Evolutionary conservation across 192 early-diverging fungal species (phyloP).

Genomic region (Backusella tarrabulga): DNA sequence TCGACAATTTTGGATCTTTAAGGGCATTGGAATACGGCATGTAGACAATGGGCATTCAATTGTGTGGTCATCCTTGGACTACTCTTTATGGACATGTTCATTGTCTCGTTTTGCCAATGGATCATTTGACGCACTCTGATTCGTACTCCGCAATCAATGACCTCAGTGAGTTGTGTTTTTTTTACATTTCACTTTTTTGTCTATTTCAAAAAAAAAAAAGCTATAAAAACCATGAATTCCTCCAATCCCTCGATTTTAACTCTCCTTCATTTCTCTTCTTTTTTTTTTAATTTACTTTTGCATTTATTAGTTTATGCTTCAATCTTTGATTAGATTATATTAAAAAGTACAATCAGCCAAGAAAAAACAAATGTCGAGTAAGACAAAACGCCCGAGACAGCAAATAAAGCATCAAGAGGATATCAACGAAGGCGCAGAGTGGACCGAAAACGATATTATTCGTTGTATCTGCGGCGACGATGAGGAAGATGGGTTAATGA

Average conservation of each 20-base stretch:
- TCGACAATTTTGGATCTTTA: too few species aligned
- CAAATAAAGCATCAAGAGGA: neutral
- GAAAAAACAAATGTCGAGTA: neutral
- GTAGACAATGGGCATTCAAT: too few species aligned
- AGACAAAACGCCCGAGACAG: neutral
- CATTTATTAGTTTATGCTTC: neutral
- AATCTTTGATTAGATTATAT: neutral
- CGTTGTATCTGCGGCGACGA: conserved; percentile 90
- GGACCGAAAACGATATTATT: conserved; percentile 61
- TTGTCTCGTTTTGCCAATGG: too few species aligned
- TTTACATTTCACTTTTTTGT: neutral
- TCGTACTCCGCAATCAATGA: too few species aligned
- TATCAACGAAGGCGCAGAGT: neutral
- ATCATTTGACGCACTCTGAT: too few species aligned
- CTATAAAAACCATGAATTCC: neutral
- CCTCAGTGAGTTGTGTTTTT: too few species aligned
- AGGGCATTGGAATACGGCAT: too few species aligned
- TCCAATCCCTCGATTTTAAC: neutral
- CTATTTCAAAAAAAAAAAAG: neutral
- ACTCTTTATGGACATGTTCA: too few species aligned
- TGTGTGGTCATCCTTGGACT: too few species aligned
- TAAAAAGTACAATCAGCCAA: neutral
- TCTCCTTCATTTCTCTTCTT: neutral
- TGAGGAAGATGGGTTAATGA: conserved; percentile 96
- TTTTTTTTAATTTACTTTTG: neutral